These are phyloP conservation scores for Gossypium longicalyx DNA, from an alignment of 345 rosid species.

Conservation along the genomic window DNA sequence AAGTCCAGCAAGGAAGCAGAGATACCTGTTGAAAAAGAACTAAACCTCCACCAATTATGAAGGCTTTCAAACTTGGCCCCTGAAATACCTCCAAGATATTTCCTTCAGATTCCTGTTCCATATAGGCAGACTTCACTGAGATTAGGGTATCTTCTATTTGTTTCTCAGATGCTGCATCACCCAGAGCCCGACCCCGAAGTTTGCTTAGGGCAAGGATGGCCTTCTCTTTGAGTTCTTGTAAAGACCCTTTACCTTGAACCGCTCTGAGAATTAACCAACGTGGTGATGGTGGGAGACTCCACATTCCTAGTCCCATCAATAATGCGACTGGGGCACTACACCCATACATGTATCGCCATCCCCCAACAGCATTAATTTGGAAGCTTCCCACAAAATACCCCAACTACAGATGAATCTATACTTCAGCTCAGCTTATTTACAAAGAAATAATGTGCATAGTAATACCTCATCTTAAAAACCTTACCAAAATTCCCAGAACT, in stretches of 20 bases:
- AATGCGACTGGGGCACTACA: slow-evolving; percentile 61
- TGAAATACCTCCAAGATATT: slow-evolving; percentile 80
- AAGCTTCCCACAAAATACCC: slow-evolving; percentile 91
- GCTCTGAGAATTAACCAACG: slow-evolving; percentile 97
- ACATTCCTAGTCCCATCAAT: slow-evolving; percentile 82
- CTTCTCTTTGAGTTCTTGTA: slow-evolving; percentile 70
- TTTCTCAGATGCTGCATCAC: slow-evolving; percentile 65
- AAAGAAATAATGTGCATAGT: slow-evolving; percentile 6
- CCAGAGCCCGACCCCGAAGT: slow-evolving; percentile 71
- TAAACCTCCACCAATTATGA: slow-evolving; percentile 87
- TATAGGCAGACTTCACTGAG: slow-evolving; percentile 62
- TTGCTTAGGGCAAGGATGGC: slow-evolving; percentile 72
- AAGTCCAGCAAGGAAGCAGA: slow-evolving; percentile 11
- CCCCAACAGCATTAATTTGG: slow-evolving; percentile 71
- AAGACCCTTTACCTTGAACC: slow-evolving; percentile 69
- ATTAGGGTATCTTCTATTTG: slow-evolving; percentile 65
- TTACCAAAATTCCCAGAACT: slow-evolving; percentile 93
- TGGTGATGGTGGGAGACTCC: slow-evolving; percentile 95
- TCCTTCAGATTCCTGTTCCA: slow-evolving; percentile 59
- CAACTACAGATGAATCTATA: slow-evolving; percentile 38
- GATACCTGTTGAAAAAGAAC: slow-evolving; percentile 94
- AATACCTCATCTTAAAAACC: neutral
- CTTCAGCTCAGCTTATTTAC: neutral
- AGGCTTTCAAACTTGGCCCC: slow-evolving; percentile 88
- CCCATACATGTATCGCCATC: slow-evolving; percentile 97